Base-by-base conservation (phyloP, 148 eudicot genomes). In the Chenopodium formosanum region DNA sequence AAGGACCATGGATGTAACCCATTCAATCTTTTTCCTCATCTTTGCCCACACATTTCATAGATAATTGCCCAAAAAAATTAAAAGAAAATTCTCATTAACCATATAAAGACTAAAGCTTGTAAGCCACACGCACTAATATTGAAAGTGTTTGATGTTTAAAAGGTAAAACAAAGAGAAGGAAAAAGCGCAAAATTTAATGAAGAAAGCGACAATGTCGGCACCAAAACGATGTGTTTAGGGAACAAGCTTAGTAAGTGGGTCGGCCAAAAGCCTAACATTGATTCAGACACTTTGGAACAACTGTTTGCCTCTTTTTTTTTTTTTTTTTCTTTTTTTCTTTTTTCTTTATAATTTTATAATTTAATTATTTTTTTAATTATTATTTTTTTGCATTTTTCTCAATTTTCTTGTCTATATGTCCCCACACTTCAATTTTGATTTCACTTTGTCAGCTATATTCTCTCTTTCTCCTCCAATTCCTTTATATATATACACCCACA, bases 231-330 rank as follows among this genome's bases (percentile, higher is more conserved):
- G 80, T 46, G 84, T 76, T 74, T 29, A 79, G 86, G 84, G 83
- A 81, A 86, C 86, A 82, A 85, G 46, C 53, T 20, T 66, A 78
- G 86, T 85, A 32, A 81, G 47, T 53, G 81, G 85, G 88, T 85
- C 90, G 86, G 88, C 76, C 7, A 72, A 81, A 81, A 79, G 70
- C 79, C 70, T 13, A 68, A 78, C 90, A 88, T 62, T 86, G 86
- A 86, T 79, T 70, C 80, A 56, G 86, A 84, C 88, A 81, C 77
- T 31, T 81, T 81, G 71, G 75, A 46, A 27, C 19, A 0, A 62
- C 80, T 75, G 68, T 62, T 83, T 82, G 34, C 77, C 77, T 47
- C 13, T 71, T 65, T 19, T 25, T 40, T 58, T 70, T 48, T 25
- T 20, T 50, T 31, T 29, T 6, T 3, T 65, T 46, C 23, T 74